These are phyloP conservation scores for Physaria fendleri DNA, from an alignment of 345 rosid genomes.

Conservation along the genomic window DNA sequence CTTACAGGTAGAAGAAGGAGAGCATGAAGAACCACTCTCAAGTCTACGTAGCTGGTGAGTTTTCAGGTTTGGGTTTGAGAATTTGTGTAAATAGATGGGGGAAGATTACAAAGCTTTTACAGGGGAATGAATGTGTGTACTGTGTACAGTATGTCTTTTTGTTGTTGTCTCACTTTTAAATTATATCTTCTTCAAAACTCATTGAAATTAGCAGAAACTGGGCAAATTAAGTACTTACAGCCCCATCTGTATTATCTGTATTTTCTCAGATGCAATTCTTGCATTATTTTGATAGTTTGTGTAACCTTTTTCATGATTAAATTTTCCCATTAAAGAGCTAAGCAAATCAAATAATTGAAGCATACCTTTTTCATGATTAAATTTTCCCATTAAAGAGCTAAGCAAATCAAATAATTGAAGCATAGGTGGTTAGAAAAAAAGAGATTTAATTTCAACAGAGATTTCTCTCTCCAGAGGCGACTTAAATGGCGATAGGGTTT, in stretches of 20 bases:
- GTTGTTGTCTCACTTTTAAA: neutral
- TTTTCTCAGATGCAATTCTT: conserved; percentile 24
- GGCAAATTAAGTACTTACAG: conserved; percentile 17
- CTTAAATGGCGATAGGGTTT: no score
- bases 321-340: no score
- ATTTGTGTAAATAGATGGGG: conserved; percentile 30
- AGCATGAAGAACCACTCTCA: conserved; percentile 1
- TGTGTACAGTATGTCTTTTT: conserved; percentile 31
- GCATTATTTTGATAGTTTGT: conserved; percentile 25
- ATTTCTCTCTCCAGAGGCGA: no score
- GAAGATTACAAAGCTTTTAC: conserved; percentile 27
- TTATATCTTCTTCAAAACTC: conserved; percentile 20
- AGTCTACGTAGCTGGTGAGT: conserved; percentile 15
- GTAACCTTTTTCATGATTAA: no score
- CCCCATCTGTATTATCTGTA: conserved; percentile 31
- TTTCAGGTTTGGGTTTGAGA: conserved; percentile 28
- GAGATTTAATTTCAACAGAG: no score
- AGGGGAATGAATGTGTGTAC: conserved; percentile 26
- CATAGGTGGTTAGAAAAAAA: no score
- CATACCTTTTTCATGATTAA: no score
- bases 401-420: no score
- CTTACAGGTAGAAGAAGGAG: conserved; percentile 15
- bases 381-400: no score
- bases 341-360: no score
- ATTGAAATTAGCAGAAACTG: conserved; percentile 25